Conservation (phyloP, 805 yeast genomes). For the Candida loeiensis region DNA sequence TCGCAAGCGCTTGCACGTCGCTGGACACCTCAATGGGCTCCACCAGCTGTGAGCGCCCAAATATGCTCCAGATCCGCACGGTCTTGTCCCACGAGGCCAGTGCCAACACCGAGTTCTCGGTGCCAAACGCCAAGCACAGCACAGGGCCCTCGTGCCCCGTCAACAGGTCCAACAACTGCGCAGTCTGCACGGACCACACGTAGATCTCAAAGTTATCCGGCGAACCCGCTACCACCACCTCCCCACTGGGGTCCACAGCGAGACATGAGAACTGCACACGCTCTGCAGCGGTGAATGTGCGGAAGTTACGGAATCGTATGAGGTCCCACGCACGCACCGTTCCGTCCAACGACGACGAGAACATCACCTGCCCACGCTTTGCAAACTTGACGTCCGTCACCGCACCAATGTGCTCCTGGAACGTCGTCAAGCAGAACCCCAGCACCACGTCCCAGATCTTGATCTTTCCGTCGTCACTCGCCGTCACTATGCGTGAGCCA, state of each 20-base stretch:
- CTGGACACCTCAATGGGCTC: conserved; percentile 86
- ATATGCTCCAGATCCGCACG: conserved; percentile 87
- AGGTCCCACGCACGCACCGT: conserved; percentile 98
- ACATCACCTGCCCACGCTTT: conserved; percentile 83
- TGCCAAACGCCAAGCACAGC: conserved; percentile 80
- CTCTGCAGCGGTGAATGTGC: conserved; percentile 89
- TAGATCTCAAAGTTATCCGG: conserved; percentile 84
- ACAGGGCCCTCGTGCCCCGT: conserved; percentile 97
- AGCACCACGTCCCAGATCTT: conserved; percentile 94
- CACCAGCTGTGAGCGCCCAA: conserved; percentile 78
- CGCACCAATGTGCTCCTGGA: conserved; percentile 84
- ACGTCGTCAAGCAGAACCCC: conserved; percentile 90
- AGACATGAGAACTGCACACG: conserved; percentile 82
- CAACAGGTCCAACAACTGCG: conserved; percentile 81
- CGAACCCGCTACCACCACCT: conserved; percentile 93
- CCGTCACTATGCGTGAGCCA: conserved; percentile 88
- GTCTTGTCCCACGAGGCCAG: conserved; percentile 97
- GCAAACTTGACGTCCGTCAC: conserved; percentile 88
- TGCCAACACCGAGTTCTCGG: conserved; percentile 71
- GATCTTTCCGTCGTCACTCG: conserved; percentile 94
- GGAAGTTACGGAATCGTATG: conserved; percentile 85
- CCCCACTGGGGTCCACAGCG: conserved; percentile 97
- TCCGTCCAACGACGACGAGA: conserved; percentile 91
- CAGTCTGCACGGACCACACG: conserved; percentile 97
- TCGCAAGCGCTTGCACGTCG: conserved; percentile 77